Evolutionary conservation across 441 rosid species (phyloP).

Genomic region (Erodium moschatum): DNA sequence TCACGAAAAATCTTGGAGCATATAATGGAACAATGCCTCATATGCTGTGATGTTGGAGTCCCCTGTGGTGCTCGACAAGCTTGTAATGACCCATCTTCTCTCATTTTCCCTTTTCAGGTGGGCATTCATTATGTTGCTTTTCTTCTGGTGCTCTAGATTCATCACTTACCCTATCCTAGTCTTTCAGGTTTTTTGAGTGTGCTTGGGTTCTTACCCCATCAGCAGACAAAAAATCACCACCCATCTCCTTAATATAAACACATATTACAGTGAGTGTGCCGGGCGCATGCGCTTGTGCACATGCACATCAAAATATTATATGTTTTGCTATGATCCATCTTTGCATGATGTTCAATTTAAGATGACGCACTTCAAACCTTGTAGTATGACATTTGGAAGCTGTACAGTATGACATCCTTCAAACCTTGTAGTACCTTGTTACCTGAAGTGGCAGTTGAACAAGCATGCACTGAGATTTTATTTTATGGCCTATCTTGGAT

Average conservation of each 20-base stretch:
- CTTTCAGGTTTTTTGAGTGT: neutral
- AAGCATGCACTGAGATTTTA: neutral
- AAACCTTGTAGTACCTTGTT: neutral
- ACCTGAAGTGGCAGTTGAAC: neutral
- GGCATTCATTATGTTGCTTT: conserved; percentile 13
- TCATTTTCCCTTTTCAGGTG: conserved; percentile 94
- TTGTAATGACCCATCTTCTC: conserved; percentile 80
- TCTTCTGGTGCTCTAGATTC: neutral
- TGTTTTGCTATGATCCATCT: neutral
- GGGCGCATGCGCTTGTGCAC: neutral
- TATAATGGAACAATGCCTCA: conserved; percentile 73
- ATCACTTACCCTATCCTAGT: neutral
- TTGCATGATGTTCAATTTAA: neutral
- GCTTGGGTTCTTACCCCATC: neutral
- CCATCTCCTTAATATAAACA: neutral
- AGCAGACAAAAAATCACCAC: neutral
- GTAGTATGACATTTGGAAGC: neutral
- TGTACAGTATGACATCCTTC: neutral
- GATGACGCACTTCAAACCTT: neutral
- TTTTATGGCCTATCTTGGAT: neutral
- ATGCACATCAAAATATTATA: neutral
- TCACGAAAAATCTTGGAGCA: conserved; percentile 71
- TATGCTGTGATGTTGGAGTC: conserved; percentile 93
- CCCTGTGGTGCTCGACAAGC: conserved; percentile 84
- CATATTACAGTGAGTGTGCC: neutral